Evolutionary conservation across 108 stramenopile species (phyloP).

Genomic region (Pseudonitzschia multiseries): DNA sequence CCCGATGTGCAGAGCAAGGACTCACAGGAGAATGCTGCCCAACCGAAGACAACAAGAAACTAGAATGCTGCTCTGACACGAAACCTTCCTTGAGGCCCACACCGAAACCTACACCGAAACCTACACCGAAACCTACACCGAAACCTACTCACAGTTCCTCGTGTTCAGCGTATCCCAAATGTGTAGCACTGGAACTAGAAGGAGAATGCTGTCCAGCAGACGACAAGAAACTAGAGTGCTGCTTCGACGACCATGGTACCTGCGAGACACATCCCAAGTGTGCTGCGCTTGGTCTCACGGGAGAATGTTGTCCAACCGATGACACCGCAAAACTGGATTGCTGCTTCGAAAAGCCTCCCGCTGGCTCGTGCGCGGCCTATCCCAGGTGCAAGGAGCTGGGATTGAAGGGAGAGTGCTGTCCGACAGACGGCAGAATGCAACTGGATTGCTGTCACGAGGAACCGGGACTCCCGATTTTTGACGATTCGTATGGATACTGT

Average conservation of each 20-base stretch:
- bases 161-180: background rate
- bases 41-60: slow-evolving; percentile 22
- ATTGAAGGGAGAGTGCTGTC: background rate
- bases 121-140: background rate
- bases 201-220: slow-evolving; percentile 2
- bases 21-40: slow-evolving; percentile 43
- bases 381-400: background rate
- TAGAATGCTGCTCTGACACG: slow-evolving; percentile 37
- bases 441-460: slow-evolving; percentile 5
- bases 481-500: slow-evolving; percentile 2
- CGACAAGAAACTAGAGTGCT: background rate
- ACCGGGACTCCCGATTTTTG: background rate
- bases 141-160: background rate
- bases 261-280: background rate
- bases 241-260: background rate
- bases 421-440: background rate
- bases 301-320: slow-evolving; percentile 3
- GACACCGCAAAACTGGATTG: background rate
- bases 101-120: background rate
- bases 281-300: background rate
- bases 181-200: background rate
- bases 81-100: background rate
- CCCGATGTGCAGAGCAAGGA: background rate
- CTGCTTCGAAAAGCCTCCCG: background rate
- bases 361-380: background rate